A percentile compares a stretch with the other conserved stretches of the same genome.
Conservation (phyloP, 495 filamentous ascomycete species). For the Hypoxylon trugodes region DNA sequence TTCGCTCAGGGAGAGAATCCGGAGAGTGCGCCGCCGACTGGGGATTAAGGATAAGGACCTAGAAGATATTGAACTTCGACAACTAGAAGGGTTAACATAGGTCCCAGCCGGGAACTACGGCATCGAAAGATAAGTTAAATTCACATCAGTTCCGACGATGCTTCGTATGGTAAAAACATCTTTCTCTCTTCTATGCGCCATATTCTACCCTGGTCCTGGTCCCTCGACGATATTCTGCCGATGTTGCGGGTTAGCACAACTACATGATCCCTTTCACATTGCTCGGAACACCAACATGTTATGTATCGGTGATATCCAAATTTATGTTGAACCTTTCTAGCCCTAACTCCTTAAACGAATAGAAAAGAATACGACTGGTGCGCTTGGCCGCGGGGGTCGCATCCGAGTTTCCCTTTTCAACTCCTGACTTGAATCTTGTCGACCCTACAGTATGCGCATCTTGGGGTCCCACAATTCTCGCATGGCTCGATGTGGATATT, state of each 20-base stretch:
- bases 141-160: not conserved
- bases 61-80: not conserved
- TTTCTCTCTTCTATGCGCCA: no score
- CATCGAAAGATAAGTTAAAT: not conserved
- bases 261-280: not conserved
- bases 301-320: not conserved
- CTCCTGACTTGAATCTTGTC: not conserved
- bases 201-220: not conserved
- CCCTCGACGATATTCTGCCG: no score
- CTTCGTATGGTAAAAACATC: no score
- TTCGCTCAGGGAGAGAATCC: not conserved
- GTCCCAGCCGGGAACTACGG: not conserved
- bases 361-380: not conserved
- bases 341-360: not conserved
- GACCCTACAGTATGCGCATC: slow-evolving; percentile 8
- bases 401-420: not conserved
- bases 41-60: not conserved
- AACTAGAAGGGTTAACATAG: not conserved
- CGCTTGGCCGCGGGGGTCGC: not conserved
- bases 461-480: not conserved
- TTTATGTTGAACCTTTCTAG: not conserved
- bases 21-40: not conserved
- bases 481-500: slow-evolving; percentile 5
- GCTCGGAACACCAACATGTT: not conserved
- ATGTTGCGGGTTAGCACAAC: no score